Percentiles rank a stretch among this genome's conserved stretches.
Conservation (phyloP, 2,329 filamentous ascomycete species). For the Phyllosticta citribraziliensis region DNA sequence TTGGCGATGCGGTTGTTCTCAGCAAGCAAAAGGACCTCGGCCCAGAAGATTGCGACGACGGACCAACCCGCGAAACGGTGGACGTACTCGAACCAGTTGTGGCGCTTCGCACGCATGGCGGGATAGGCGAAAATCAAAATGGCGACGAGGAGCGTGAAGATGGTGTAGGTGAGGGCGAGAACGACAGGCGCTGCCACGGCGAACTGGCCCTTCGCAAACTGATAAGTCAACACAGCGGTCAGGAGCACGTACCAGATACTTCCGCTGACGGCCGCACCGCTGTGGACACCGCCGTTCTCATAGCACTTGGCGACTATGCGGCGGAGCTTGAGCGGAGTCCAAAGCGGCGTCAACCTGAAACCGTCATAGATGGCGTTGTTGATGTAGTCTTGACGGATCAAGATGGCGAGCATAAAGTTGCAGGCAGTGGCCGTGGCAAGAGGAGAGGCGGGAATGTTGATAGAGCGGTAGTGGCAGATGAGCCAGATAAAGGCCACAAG, state of each 20-base stretch:
- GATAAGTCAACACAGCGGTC: constrained; percentile 21
- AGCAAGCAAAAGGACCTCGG: constrained; percentile 11
- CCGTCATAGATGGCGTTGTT: constrained; percentile 22
- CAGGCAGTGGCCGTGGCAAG: constrained; percentile 22
- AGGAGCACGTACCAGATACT: constrained; percentile 36
- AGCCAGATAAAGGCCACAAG: constrained; percentile 18
- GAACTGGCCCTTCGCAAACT: constrained; percentile 14
- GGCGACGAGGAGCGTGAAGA: constrained; percentile 15
- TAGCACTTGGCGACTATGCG: constrained; percentile 21
- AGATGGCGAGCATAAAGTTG: constrained; percentile 23
- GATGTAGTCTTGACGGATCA: constrained; percentile 24
- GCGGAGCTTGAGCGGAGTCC: constrained; percentile 17
- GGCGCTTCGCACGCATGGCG: constrained; percentile 15
- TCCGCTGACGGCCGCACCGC: constrained; percentile 22
- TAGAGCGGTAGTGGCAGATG: constrained; percentile 1
- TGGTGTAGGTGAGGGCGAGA: constrained; percentile 16
- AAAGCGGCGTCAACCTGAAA: constrained; percentile 23
- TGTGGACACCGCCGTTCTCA: constrained; percentile 26
- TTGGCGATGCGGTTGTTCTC: constrained; percentile 15
- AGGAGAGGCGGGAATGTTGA: constrained; percentile 12
- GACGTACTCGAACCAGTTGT: constrained; percentile 25
- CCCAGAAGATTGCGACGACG: constrained; percentile 24
- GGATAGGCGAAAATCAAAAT: constrained; percentile 21
- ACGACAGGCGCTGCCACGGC: constrained; percentile 11
- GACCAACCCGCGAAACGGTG: constrained; percentile 28